Conservation (phyloP, 192 early-diverging fungal species). For the Podila minutissima region DNA sequence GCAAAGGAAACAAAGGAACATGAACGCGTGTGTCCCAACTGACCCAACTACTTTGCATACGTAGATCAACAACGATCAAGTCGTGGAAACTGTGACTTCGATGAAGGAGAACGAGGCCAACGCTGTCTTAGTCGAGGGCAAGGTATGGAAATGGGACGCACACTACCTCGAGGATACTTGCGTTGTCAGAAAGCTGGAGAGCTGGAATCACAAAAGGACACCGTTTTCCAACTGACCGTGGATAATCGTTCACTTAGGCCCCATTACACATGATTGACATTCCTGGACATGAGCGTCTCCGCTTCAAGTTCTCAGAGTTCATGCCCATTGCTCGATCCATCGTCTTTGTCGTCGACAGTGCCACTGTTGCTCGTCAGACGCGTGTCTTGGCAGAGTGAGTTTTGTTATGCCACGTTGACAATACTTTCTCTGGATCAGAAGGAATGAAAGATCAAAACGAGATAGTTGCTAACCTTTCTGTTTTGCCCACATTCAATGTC, state of each 20-base stretch:
- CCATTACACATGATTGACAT: conserved; percentile 79
- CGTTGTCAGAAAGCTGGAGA: too few species aligned
- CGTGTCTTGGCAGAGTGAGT: conserved; percentile 73
- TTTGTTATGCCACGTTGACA: too few species aligned
- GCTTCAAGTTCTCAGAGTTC: conserved; percentile 78
- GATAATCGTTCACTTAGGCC: conserved; percentile 13
- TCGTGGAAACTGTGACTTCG: conserved; percentile 67
- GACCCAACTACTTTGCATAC: neutral
- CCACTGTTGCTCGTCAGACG: conserved; percentile 61
- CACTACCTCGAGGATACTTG: too few species aligned
- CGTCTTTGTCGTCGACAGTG: conserved; percentile 84
- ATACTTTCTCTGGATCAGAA: neutral
- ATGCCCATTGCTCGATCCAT: conserved; percentile 72
- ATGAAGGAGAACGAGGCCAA: conserved; percentile 77
- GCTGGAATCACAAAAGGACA: too few species aligned
- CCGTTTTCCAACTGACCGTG: too few species aligned
- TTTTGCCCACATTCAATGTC: too few species aligned
- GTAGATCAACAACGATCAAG: conserved; percentile 62
- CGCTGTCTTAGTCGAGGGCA: conserved; percentile 52
- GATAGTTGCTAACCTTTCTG: neutral
- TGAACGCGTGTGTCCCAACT: neutral
- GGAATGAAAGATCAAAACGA: too few species aligned
- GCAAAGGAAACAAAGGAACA: too few species aligned
- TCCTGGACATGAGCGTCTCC: conserved; percentile 88
- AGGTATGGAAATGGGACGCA: conserved; percentile 27